Percentiles rank a stretch among this genome's conserved stretches.
These are phyloP conservation scores for Colletotrichum brevisporum DNA, from an alignment of 2,329 filamentous ascomycete species.

Conservation along the genomic window DNA sequence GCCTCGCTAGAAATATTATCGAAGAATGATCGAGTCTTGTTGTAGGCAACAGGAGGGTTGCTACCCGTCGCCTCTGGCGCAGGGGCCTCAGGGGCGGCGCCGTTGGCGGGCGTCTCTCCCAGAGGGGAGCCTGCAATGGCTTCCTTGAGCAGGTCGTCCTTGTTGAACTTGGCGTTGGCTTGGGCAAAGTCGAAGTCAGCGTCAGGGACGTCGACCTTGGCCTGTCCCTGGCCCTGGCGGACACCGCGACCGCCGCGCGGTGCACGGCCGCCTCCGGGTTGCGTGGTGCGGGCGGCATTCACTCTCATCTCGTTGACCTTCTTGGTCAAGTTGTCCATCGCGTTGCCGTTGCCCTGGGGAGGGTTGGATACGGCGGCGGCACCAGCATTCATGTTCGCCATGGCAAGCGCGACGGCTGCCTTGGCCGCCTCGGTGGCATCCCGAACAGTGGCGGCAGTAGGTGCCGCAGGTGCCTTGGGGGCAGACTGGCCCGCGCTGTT, in stretches of 20 bases:
- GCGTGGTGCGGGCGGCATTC: slow-evolving; percentile 62
- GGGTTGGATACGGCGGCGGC: slow-evolving; percentile 45
- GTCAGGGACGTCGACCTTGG: slow-evolving; percentile 89
- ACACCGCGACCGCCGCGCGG: slow-evolving; percentile 60
- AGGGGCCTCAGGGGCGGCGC: slow-evolving; percentile 52
- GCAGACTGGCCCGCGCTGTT: slow-evolving; percentile 46
- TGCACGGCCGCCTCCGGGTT: slow-evolving; percentile 58
- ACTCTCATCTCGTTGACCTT: slow-evolving; percentile 84
- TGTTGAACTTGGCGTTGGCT: slow-evolving; percentile 64
- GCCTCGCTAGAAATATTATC: slow-evolving; percentile 98
- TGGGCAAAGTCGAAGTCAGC: slow-evolving; percentile 92
- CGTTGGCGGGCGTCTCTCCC: slow-evolving; percentile 62
- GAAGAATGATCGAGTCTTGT: slow-evolving; percentile 93
- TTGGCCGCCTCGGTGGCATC: slow-evolving; percentile 82
- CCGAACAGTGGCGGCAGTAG: slow-evolving; percentile 60
- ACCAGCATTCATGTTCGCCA: slow-evolving; percentile 75
- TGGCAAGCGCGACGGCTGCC: slow-evolving; percentile 84
- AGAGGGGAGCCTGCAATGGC: slow-evolving; percentile 84
- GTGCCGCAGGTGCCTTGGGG: slow-evolving; percentile 46
- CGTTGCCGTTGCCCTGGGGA: slow-evolving; percentile 54
- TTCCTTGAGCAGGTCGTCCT: slow-evolving; percentile 80
- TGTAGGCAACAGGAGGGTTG: slow-evolving; percentile 73
- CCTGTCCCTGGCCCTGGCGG: slow-evolving; percentile 51
- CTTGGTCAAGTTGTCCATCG: slow-evolving; percentile 79
- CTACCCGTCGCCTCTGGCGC: slow-evolving; percentile 45